phyloP scores from a whole-genome alignment of 2,329 filamentous ascomycete genomes.

The Fusarium concolor region DNA sequence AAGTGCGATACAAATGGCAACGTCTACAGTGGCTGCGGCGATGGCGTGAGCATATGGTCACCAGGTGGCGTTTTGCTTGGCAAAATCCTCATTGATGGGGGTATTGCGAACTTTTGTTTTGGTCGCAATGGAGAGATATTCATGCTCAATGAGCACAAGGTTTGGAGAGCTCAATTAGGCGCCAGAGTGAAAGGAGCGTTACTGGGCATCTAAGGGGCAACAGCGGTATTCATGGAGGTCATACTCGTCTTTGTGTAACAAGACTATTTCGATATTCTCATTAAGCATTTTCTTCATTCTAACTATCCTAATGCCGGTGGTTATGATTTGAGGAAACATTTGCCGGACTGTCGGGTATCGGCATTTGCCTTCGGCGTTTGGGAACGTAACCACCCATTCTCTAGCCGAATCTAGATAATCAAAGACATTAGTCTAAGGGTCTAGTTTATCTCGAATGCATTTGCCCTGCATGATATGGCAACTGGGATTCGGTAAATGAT shows the following conservation, averaged over 20 bases:
- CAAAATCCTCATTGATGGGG: constrained; percentile 56
- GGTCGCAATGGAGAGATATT: constrained; percentile 57
- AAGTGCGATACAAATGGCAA: constrained; percentile 61
- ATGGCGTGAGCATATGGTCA: constrained; percentile 63
- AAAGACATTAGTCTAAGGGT: too few relatives aligned
- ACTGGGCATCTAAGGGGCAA: constrained; percentile 11
- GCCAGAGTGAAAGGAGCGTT: constrained; percentile 37
- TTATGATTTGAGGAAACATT: background rate
- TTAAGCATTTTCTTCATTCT: background rate
- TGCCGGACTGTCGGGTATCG: background rate
- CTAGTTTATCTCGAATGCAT: too few relatives aligned
- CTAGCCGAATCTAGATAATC: background rate
- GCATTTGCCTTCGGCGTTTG: background rate
- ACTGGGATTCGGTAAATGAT: background rate
- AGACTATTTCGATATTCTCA: background rate
- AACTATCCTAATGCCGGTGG: too few relatives aligned
- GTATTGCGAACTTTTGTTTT: constrained; percentile 62
- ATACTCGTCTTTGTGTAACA: too few relatives aligned
- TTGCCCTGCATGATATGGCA: background rate
- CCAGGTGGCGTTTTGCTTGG: constrained; percentile 59
- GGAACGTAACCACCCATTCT: background rate
- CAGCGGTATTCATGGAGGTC: too few relatives aligned
- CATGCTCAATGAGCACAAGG: constrained; percentile 59
- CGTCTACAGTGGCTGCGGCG: constrained; percentile 62
- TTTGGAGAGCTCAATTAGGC: constrained; percentile 52